Conservation (phyloP, 495 filamentous ascomycete species). For the Talaromyces wortmannii region DNA sequence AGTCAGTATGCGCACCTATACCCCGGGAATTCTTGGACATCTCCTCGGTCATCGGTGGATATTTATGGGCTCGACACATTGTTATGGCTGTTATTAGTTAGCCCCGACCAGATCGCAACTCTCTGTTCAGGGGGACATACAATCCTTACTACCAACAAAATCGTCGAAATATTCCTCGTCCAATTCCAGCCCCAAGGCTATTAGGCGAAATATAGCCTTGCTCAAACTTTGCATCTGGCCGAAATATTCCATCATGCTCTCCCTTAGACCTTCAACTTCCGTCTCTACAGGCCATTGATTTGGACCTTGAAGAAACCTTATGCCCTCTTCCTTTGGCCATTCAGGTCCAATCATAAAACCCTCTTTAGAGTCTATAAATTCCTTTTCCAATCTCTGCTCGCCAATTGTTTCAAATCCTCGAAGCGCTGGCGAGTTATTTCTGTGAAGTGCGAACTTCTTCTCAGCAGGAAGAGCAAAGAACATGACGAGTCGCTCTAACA, state of each 20-base stretch:
- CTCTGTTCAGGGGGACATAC: background rate
- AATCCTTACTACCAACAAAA: conserved; percentile 14
- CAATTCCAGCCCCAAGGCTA: conserved; percentile 34
- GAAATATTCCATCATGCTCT: conserved; percentile 21
- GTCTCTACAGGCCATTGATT: conserved; percentile 38
- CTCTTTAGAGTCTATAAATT: background rate
- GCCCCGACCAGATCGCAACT: background rate
- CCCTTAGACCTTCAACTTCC: conserved; percentile 22
- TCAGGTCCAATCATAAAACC: background rate
- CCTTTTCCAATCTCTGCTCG: background rate
- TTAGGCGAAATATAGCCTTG: conserved; percentile 19
- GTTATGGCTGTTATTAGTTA: background rate
- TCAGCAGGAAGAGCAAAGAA: background rate
- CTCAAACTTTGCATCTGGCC: conserved; percentile 11
- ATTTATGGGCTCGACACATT: background rate
- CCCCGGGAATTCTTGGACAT: conserved; percentile 10
- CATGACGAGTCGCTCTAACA: background rate
- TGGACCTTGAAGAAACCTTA: conserved; percentile 30
- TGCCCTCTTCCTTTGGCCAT: background rate
- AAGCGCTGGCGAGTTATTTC: background rate
- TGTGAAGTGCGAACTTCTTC: background rate
- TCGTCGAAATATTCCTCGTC: conserved; percentile 28
- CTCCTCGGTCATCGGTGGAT: background rate
- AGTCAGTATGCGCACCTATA: conserved; percentile 48
- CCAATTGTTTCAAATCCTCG: background rate